Percentiles rank a stretch among this genome's conserved stretches.
phyloP scores from a whole-genome alignment of 441 rosid genomes.

The Viola pubescens region DNA sequence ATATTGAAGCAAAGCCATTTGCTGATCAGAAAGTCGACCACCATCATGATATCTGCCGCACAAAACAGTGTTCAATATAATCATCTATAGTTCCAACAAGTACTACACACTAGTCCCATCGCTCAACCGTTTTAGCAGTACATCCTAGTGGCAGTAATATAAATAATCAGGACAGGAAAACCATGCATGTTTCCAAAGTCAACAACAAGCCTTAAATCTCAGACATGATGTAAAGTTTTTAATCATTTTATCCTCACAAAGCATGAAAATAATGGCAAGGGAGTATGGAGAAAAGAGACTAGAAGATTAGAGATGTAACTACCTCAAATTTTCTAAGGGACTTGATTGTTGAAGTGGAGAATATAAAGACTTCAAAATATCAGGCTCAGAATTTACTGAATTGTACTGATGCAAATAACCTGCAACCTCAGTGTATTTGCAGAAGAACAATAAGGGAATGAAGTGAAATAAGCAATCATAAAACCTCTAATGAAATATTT shows the following conservation, averaged over 20 bases:
- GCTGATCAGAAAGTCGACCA: constrained; percentile 96
- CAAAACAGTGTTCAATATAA: constrained; percentile 7
- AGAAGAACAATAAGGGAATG: constrained; percentile 3
- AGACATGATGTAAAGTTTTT: neutral
- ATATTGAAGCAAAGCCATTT: constrained; percentile 94
- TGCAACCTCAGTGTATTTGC: constrained; percentile 27
- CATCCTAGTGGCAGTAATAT: constrained; percentile 3
- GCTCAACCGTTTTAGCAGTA: too few species aligned
- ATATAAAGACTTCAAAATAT: constrained; percentile 84
- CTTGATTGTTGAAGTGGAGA: constrained; percentile 96
- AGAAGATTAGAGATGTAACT: constrained; percentile 8
- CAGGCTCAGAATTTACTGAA: constrained; percentile 83
- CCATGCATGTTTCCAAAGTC: neutral
- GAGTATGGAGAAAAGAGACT: neutral
- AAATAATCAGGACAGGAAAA: neutral
- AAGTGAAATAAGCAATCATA: neutral
- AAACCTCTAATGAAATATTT: neutral
- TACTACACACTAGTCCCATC: too few species aligned
- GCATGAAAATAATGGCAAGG: neutral
- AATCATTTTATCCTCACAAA: too few species aligned
- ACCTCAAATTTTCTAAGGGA: constrained; percentile 93
- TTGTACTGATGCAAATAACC: constrained; percentile 87
- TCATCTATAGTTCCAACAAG: too few species aligned
- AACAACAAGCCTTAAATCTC: constrained; percentile 1
- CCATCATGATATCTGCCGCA: constrained; percentile 83